These are phyloP conservation scores for Geranium brycei DNA, from an alignment of 345 rosid genomes.

Conservation along the genomic window DNA sequence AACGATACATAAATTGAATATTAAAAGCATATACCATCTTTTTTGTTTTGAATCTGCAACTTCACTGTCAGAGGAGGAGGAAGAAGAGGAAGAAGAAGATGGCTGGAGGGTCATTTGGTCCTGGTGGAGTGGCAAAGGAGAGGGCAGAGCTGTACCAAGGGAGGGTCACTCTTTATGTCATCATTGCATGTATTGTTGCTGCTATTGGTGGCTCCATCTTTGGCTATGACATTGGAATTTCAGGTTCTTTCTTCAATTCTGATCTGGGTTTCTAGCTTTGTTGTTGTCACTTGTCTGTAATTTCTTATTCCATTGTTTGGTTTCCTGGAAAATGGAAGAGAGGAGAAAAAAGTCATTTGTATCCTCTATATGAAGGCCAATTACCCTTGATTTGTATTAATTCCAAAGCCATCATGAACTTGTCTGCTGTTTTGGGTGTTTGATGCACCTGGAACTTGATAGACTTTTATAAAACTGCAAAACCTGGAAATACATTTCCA, in stretches of 20 bases:
- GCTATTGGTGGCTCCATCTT: conserved; percentile 82
- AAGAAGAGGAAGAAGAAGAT: conserved; percentile 16
- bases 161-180: conserved; percentile 53
- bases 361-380: background rate
- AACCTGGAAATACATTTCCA: too few relatives aligned
- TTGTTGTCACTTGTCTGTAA: background rate
- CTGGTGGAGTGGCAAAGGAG: conserved; percentile 71
- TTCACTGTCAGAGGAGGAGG: conserved; percentile 1
- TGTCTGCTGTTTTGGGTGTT: background rate
- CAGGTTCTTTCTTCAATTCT: conserved; percentile 29
- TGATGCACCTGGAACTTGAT: too few relatives aligned
- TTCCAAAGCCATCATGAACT: too few relatives aligned
- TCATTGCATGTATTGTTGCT: conserved; percentile 56
- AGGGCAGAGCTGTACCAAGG: conserved; percentile 73
- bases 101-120: conserved; percentile 74
- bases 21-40: background rate
- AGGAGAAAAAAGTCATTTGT: background rate
- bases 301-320: background rate
- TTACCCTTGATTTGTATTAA: background rate
- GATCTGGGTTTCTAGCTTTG: too few relatives aligned
- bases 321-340: background rate
- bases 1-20: background rate
- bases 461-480: too few relatives aligned
- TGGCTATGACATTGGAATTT: conserved; percentile 86
- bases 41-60: conserved; percentile 19